These are phyloP conservation scores for Apiospora phragmitis DNA, from an alignment of 2,329 filamentous ascomycete genomes.

Conservation along the genomic window DNA sequence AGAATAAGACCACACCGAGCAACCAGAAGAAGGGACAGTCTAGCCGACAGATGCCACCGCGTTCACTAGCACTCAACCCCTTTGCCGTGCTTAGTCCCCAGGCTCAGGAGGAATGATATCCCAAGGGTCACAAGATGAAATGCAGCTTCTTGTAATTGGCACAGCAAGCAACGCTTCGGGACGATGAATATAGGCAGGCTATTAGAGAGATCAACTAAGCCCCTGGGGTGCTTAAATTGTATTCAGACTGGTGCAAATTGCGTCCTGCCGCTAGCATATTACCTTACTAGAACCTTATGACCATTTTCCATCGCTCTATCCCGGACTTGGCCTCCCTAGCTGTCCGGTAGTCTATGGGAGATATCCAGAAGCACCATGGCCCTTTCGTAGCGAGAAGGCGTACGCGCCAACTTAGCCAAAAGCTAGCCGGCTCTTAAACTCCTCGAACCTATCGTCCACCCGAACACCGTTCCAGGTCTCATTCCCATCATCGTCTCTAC, in stretches of 20 bases:
- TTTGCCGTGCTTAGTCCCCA: constrained; percentile 10
- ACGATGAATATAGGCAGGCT: neutral
- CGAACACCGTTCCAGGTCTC: constrained; percentile 64
- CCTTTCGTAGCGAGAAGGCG: no score
- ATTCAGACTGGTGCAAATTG: neutral
- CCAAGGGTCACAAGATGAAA: neutral
- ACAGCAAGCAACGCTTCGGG: neutral
- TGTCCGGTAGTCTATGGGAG: neutral
- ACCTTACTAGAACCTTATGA: neutral
- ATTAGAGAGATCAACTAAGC: neutral
- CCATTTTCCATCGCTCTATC: neutral
- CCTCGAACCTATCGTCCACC: constrained; percentile 52
- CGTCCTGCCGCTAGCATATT: neutral
- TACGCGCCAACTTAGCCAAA: neutral
- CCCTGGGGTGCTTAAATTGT: neutral
- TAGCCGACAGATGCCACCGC: constrained; percentile 2
- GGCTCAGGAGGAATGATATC: constrained; percentile 9
- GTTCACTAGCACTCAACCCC: constrained; percentile 10
- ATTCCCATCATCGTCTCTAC: constrained; percentile 38
- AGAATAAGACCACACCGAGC: neutral
- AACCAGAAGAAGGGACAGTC: neutral
- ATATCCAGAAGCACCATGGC: neutral
- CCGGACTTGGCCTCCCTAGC: neutral
- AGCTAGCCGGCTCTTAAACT: constrained; percentile 40
- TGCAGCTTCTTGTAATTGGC: neutral